phyloP scores from a whole-genome alignment of 306 rosid genomes.

The Cucumis melo region DNA sequence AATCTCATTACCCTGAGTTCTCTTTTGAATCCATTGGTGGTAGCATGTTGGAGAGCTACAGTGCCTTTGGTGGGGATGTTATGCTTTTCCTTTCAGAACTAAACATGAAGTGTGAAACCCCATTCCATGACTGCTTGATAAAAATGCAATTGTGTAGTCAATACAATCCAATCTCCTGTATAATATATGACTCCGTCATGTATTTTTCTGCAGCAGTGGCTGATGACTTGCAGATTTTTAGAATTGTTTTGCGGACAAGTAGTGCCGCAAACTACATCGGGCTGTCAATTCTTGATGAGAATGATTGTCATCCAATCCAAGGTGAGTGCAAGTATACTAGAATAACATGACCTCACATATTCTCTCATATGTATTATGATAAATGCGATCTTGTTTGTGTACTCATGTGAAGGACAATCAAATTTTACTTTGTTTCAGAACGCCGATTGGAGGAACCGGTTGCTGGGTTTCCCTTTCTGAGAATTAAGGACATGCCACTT shows the following conservation, averaged over 20 bases:
- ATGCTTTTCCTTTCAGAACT: not conserved
- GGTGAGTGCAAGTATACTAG: constrained; percentile 4
- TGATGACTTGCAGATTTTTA: constrained; percentile 21
- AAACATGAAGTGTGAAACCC: constrained; percentile 15
- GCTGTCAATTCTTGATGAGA: constrained; percentile 11
- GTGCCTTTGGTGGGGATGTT: not conserved
- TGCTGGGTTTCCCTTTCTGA: constrained; percentile 35
- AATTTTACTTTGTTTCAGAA: constrained; percentile 6
- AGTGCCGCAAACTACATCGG: constrained; percentile 11
- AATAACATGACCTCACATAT: not conserved
- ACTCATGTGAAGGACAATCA: not conserved
- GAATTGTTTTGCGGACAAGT: constrained; percentile 28
- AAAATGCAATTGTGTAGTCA: constrained; percentile 10
- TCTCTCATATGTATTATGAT: not conserved
- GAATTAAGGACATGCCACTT: constrained; percentile 39
- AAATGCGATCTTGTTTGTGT: not conserved
- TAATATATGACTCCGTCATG: constrained; percentile 29
- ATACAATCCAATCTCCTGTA: constrained; percentile 24
- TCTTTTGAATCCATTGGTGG: constrained; percentile 11
- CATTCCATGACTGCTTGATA: constrained; percentile 23
- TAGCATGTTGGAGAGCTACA: not conserved
- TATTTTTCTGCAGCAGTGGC: constrained; percentile 30
- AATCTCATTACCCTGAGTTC: constrained; percentile 13
- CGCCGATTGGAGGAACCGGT: constrained; percentile 27
- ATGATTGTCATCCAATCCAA: constrained; percentile 16